These are phyloP conservation scores for Aplosporella prunicola DNA, from an alignment of 2,329 filamentous ascomycete genomes.

Conservation along the genomic window DNA sequence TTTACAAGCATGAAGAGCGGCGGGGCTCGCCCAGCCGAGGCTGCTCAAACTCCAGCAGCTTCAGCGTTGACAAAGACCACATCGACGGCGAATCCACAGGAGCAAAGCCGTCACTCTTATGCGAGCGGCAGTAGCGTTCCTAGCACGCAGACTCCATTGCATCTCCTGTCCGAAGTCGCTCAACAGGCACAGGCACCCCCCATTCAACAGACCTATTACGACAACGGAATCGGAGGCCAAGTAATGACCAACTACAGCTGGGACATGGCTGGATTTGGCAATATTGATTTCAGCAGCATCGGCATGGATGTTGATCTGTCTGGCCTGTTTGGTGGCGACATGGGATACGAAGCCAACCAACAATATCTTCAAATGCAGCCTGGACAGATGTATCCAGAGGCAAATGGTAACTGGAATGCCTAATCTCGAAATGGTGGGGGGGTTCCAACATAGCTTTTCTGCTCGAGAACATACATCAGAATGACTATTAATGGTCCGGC, in stretches of 20 bases:
- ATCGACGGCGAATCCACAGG: slow-evolving; percentile 2
- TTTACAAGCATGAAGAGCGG: slow-evolving; percentile 37
- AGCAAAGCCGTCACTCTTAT: slow-evolving; percentile 22
- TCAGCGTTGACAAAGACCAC: slow-evolving; percentile 5
- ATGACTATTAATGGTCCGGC: no score
- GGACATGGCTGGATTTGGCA: slow-evolving; percentile 4
- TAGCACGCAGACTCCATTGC: slow-evolving; percentile 27
- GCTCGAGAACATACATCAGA: no score
- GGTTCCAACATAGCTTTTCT: no score
- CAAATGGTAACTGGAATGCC: slow-evolving; percentile 2
- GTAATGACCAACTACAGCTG: slow-evolving; percentile 5
- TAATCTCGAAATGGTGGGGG: no score
- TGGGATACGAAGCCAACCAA: background rate
- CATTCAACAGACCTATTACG: slow-evolving; percentile 4
- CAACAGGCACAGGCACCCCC: slow-evolving; percentile 9
- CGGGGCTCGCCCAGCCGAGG: slow-evolving; percentile 13
- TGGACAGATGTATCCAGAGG: slow-evolving; percentile 2
- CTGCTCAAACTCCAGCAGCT: slow-evolving; percentile 11
- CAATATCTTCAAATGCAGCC: slow-evolving; percentile 1
- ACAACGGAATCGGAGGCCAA: no score
- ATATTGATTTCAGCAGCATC: slow-evolving; percentile 7
- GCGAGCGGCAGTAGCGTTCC: slow-evolving; percentile 16
- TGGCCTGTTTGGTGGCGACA: slow-evolving; percentile 5
- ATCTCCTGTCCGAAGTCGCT: slow-evolving; percentile 32
- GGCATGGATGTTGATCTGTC: slow-evolving; percentile 9